phyloP scores from a whole-genome alignment of 2,329 filamentous ascomycete species.

The Xylariaceae sp. region DNA sequence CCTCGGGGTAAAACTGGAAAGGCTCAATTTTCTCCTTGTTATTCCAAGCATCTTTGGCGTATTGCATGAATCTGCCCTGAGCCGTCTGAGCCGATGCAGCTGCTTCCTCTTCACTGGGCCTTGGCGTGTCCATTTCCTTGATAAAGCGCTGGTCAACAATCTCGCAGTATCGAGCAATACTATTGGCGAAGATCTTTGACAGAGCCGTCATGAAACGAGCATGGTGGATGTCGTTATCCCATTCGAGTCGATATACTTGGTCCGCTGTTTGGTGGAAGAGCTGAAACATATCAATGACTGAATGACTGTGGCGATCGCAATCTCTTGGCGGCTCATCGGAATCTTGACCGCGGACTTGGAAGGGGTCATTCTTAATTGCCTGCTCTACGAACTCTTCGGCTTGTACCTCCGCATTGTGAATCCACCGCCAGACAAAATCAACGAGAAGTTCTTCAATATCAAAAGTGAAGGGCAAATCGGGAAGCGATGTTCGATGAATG shows the following conservation, averaged over 20 bases:
- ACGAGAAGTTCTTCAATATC: constrained; percentile 80
- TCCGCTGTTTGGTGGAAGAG: constrained; percentile 90
- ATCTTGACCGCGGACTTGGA: constrained; percentile 65
- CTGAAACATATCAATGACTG: constrained; percentile 87
- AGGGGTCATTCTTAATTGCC: constrained; percentile 84
- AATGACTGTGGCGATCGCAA: constrained; percentile 85
- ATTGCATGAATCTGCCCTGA: constrained; percentile 88
- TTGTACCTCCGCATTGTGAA: constrained; percentile 71
- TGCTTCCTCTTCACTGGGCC: constrained; percentile 68
- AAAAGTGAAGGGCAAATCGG: constrained; percentile 72
- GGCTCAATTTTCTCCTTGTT: constrained; percentile 91
- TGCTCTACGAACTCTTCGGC: constrained; percentile 81
- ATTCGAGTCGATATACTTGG: constrained; percentile 78
- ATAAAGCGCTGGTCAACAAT: constrained; percentile 78
- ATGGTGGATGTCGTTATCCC: constrained; percentile 90
- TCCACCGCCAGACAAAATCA: constrained; percentile 95
- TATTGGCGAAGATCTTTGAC: constrained; percentile 75
- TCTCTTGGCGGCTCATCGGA: constrained; percentile 62
- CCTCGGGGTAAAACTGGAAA: constrained; percentile 93
- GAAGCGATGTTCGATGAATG: constrained; percentile 72
- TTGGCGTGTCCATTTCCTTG: constrained; percentile 88
- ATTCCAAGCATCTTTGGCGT: constrained; percentile 89
- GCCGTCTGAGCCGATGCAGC: constrained; percentile 70
- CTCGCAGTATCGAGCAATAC: constrained; percentile 86
- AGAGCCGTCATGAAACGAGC: constrained; percentile 96